These are phyloP conservation scores for Aegilops longissima DNA, from an alignment of 176 grass and related monocot species.

Conservation along the genomic window DNA sequence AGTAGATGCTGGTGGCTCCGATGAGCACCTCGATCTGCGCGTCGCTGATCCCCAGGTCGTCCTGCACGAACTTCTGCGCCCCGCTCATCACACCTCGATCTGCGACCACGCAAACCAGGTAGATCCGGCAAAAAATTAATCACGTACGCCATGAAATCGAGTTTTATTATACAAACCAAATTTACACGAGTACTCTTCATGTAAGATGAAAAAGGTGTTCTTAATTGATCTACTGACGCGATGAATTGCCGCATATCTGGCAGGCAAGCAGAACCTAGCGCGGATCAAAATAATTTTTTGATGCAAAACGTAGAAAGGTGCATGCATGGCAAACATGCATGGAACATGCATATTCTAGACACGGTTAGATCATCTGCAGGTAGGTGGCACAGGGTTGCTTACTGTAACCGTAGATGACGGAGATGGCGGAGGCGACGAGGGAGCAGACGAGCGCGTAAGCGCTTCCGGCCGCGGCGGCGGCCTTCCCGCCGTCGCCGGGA, in stretches of 20 bases:
- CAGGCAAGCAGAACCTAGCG: neutral
- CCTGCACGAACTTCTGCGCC: slow-evolving; percentile 47
- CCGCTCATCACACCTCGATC: slow-evolving; percentile 76
- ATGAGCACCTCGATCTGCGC: slow-evolving; percentile 59
- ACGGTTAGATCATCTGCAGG: neutral
- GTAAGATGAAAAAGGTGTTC: neutral
- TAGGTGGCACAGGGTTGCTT: neutral
- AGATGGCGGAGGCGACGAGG: slow-evolving; percentile 21
- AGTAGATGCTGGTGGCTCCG: slow-evolving; percentile 63
- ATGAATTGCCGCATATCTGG: neutral
- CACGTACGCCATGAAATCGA: neutral
- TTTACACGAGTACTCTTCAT: neutral
- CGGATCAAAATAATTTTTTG: neutral
- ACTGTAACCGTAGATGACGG: slow-evolving; percentile 10
- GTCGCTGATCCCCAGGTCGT: slow-evolving; percentile 47
- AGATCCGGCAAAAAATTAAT: neutral
- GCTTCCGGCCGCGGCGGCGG: neutral
- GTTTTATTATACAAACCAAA: neutral
- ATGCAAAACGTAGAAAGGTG: neutral
- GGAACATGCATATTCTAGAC: neutral
- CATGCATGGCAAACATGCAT: neutral
- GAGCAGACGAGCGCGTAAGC: slow-evolving; percentile 15
- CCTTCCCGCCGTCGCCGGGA: neutral
- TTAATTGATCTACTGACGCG: neutral
- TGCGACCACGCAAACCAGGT: neutral